Evolutionary conservation across 106 monocot genomes (phyloP).

Genomic region (Dendrobium chrysotoxum): DNA sequence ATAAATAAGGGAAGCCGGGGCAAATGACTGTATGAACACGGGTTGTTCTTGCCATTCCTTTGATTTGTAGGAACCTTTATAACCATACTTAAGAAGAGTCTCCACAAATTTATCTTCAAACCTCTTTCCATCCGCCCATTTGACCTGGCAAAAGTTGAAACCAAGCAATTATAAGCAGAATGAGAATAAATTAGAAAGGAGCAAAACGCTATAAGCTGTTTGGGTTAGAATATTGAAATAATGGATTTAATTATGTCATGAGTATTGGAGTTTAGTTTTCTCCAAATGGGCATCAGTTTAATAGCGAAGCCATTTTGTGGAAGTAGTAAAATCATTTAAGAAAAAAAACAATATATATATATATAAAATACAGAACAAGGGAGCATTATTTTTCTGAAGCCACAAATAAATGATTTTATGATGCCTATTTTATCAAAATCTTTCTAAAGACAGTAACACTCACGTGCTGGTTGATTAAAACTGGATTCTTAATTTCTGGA

Average conservation of each 20-base stretch:
- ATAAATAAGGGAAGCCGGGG: constrained; percentile 80
- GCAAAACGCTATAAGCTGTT: no score
- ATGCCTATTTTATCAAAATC: not conserved
- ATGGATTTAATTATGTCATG: not conserved
- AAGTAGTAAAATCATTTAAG: not conserved
- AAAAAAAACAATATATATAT: not conserved
- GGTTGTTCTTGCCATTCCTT: constrained; percentile 75
- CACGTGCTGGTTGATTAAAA: constrained; percentile 91
- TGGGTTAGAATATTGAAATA: not conserved
- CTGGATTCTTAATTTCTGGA: constrained; percentile 90
- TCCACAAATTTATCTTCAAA: constrained; percentile 94
- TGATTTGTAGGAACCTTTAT: constrained; percentile 82
- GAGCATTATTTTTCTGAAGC: not conserved
- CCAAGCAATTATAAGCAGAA: not conserved
- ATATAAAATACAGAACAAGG: not conserved
- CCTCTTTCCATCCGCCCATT: constrained; percentile 76
- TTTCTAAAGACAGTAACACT: constrained; percentile 19
- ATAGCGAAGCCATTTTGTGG: not conserved
- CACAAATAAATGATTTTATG: not conserved
- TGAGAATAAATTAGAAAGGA: not conserved
- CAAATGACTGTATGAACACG: constrained; percentile 93
- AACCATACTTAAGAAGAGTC: constrained; percentile 75
- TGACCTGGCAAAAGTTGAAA: constrained; percentile 48
- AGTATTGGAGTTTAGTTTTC: not conserved
- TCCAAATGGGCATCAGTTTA: not conserved